These are phyloP conservation scores for Penicillium chermesinum DNA, from an alignment of 495 filamentous ascomycete genomes.

Conservation along the genomic window DNA sequence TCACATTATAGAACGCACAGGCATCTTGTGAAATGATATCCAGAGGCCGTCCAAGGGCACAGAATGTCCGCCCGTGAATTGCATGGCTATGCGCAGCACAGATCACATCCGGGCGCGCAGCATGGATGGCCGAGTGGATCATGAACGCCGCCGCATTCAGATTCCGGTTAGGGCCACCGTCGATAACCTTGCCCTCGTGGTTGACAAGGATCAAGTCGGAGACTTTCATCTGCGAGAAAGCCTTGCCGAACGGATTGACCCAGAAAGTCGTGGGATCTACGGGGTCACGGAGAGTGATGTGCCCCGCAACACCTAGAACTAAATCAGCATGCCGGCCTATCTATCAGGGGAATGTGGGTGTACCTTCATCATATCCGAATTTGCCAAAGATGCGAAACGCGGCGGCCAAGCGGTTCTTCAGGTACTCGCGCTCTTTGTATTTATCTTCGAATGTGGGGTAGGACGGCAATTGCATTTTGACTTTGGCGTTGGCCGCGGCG, in stretches of 20 bases:
- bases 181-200: slow-evolving; percentile 60
- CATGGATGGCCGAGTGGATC: slow-evolving; percentile 65
- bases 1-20: slow-evolving; percentile 59
- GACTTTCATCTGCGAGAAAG: slow-evolving; percentile 63
- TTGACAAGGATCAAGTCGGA: slow-evolving; percentile 70
- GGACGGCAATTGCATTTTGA: slow-evolving; percentile 44
- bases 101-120: slow-evolving; percentile 63
- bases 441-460: slow-evolving; percentile 56
- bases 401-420: slow-evolving; percentile 60
- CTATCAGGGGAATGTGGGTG: not conserved
- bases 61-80: slow-evolving; percentile 66
- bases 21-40: slow-evolving; percentile 72
- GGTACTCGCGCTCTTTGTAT: slow-evolving; percentile 56
- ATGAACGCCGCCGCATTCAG: slow-evolving; percentile 67
- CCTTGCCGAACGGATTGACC: slow-evolving; percentile 75
- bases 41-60: slow-evolving; percentile 57
- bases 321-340: not conserved
- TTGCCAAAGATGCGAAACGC: slow-evolving; percentile 69
- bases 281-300: slow-evolving; percentile 62
- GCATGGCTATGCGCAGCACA: slow-evolving; percentile 71
- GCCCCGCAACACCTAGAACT: slow-evolving; percentile 47
- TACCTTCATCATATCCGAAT: slow-evolving; percentile 59
- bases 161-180: slow-evolving; percentile 54
- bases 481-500: slow-evolving; percentile 28
- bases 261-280: slow-evolving; percentile 66